Evolutionary conservation across 768 basidiomycete species (phyloP), one percentile per base, ranked within the genome.

Genomic region (Floccularia luteovirens): DNA sequence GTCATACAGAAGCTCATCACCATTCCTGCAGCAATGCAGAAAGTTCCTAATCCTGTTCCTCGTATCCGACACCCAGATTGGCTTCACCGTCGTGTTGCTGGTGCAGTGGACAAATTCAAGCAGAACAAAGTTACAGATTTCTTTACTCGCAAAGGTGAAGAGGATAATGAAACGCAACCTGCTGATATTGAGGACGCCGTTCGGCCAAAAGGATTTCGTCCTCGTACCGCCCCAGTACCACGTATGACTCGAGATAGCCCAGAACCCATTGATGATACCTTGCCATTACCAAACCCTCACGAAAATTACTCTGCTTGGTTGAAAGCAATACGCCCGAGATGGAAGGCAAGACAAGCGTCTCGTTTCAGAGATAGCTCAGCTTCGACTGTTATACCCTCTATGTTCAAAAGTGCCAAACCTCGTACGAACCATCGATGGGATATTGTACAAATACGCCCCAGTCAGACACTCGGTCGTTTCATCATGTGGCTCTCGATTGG

Each of bases 1-100:
- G 96, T 98, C 49, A 92, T 99, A 43, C 96, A 99, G 62, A 99
- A 99, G 52, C 68, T 99, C 41, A 98, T 99, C 62, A 99, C 96
- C 1, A 99, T 99, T 50, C 96, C 96, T 5, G 96, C 96, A 5
- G 96, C 96, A 1, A 86, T 98, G 76, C 96, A 99, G 57, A 94
- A 94, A 51, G 87, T 99, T 36, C 61, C 89, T 3, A 99, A 99
- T 55, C 96, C 96, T 3, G 96, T 98, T 3, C 89, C 94, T 7
- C 82, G 96, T 21, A 83, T 98, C 45, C 82, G 82, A 19, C 96
- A 99, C 63, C 96, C 96, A 0, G 96, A 99, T 56, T 98, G 96
- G 96, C 69, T 99, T 32, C 84, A 88, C 61, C 82, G 87, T 32
- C 75, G 96, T 32, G 90, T 98, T 8, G 85, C 83, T 11, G 87